phyloP scores from a whole-genome alignment of 495 filamentous ascomycete species.

The Penicillium odoratum region DNA sequence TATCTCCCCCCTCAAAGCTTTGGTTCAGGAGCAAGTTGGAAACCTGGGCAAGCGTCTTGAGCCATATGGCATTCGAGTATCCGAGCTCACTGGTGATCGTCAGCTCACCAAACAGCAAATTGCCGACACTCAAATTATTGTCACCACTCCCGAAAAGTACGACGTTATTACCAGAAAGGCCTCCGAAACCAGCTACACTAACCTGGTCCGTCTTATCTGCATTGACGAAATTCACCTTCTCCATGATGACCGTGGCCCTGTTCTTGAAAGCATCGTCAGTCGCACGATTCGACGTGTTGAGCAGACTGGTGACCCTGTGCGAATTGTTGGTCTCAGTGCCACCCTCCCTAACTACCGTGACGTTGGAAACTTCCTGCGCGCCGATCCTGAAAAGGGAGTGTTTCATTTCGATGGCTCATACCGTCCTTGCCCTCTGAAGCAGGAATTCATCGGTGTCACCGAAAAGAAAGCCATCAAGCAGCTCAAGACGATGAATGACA shows the following conservation, averaged over 20 bases:
- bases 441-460: conserved; percentile 97
- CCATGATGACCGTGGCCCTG: conserved; percentile 95
- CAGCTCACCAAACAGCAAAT: conserved; percentile 99
- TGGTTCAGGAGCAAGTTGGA: conserved; percentile 95
- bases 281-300: conserved; percentile 90
- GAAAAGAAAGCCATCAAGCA: conserved; percentile 99
- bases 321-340: conserved; percentile 89
- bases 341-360: conserved; percentile 97
- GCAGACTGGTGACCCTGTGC: conserved; percentile 87
- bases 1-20: conserved; percentile 93
- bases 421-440: conserved; percentile 86
- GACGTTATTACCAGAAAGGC: conserved; percentile 99
- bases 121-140: conserved; percentile 95
- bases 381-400: conserved; percentile 78
- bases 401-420: conserved; percentile 97
- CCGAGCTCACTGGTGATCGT: conserved; percentile 93
- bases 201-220: conserved; percentile 89
- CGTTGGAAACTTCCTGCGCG: conserved; percentile 92
- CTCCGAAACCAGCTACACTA: conserved; percentile 94
- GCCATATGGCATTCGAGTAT: conserved; percentile 86
- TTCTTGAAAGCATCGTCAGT: conserved; percentile 95
- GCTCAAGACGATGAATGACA: conserved; percentile 98
- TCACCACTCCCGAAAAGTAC: conserved; percentile 98
- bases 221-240: conserved; percentile 98
- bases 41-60: conserved; percentile 92